Evolutionary conservation across 495 filamentous ascomycete genomes (phyloP), one percentile per base, ranked within the genome.

Genomic region (Xylaria castorea): DNA sequence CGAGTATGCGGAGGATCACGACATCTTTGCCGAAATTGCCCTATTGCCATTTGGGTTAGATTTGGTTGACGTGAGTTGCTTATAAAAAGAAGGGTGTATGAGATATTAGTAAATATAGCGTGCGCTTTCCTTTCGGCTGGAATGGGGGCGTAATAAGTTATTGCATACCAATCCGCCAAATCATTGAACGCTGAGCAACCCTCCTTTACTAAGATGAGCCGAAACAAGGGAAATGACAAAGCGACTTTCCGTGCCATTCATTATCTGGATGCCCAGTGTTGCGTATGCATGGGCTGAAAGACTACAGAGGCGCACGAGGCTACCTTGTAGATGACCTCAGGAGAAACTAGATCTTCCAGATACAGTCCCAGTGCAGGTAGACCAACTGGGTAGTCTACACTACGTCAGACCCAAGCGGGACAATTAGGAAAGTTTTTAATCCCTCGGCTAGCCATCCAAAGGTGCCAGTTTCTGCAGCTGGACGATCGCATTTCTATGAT

Each of bases 401-500:
- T 60, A 61, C 30, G 11, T 14, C n/a, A 61, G 48, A 67, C 22
- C 46, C 53, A 11, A 20, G 14, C 12, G 25, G 27, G 32, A 64
- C 22, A 30, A 9, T 46, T 46, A 53, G 32, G 48, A 53, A 50
- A 53, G 62, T 27, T 30, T 67, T 67, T 67, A 51, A 67, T 51
- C 64, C 64, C 64, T 36, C 64, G 64, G 64, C 46, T 38, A 67
- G 46, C 64, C 64, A 67, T 67, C 64, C 20, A 53, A 20, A 48
- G 16, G 32, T 40, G 64, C 46, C 48, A 34, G 46, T 38, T 67
- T 67, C 44, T 51, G 64, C 64, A 64, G 68, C 60, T 64, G 25
- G 68, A 51, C 57, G 68, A 71, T 64, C 68, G 32, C 68, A 42
- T 71, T 63, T 63, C 18, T 36, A 51, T 71, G 68, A 71, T 71